Base-by-base conservation (phyloP, 2,329 filamentous ascomycete genomes). In the Berkeleyomyces basicola region DNA sequence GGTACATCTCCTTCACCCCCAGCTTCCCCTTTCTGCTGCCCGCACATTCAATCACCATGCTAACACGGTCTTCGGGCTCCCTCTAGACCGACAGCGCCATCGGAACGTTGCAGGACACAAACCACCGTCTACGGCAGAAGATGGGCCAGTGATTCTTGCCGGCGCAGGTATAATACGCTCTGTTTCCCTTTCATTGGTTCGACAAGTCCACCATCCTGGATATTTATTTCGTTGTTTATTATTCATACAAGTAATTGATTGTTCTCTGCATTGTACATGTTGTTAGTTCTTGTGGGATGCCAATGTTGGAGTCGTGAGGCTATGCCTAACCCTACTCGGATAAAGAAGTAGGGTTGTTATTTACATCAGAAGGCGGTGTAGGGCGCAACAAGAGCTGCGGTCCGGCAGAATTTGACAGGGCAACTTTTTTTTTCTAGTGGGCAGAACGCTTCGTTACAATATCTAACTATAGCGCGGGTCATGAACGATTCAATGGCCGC, bases 41-140 rank as follows among this genome's bases (percentile, higher is more conserved):
- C 53, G 37, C 47, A 16, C 16, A 11, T 9, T 14, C 39, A 33
- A 16, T 46, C 57, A 61, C 23, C 40, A 63, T 58, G 33, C 40
- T 53, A 49, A 70, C 43, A 75, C 65, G 40, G 3, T 10, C 36
- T 3, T 5, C 4, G n/a, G 7, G 33, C 49, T 53, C 43, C 9
- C 55, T 61, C 61, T 72, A 89, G 88, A 92, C 85, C 74, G 90
- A 95, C 71, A 81, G 79, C 68, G 88, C 95, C 67, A 65, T 65
- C 49, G 58, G 60, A 49, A 62, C 63, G 31, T 42, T 62, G 11
- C 60, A 62, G 46, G 59, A 64, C 59, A 64, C 63, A 9, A 64
- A 64, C 63, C 59, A 64, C 51, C 63, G 63, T 46, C 63, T 64
- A 40, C 59, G 59, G 46, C 63, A 64, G 63, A 64, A 64, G 53